Percentiles rank a stretch among this genome's conserved stretches.
Conservation (phyloP, 2,329 filamentous ascomycete species). For the Phyllosticta capitalensis region DNA sequence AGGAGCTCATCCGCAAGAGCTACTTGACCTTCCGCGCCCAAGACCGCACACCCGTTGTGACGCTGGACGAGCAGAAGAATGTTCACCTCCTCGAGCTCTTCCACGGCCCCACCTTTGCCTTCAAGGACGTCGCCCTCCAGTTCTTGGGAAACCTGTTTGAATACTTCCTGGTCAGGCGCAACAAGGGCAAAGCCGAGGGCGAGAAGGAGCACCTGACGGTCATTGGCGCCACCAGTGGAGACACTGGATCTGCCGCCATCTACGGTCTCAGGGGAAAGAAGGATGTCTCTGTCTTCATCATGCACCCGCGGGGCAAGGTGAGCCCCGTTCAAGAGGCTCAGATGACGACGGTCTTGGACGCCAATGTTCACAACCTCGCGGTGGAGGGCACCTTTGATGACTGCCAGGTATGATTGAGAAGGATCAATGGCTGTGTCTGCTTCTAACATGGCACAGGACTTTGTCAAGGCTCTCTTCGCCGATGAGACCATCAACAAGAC, state of each 20-base stretch:
- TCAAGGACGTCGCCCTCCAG: slow-evolving; percentile 86
- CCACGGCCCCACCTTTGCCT: slow-evolving; percentile 90
- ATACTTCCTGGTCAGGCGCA: slow-evolving; percentile 70
- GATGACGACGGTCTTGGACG: slow-evolving; percentile 89
- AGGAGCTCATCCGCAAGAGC: slow-evolving; percentile 70
- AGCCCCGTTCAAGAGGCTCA: slow-evolving; percentile 90
- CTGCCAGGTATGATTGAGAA: slow-evolving; percentile 56
- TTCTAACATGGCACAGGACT: slow-evolving; percentile 49
- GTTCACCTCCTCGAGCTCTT: slow-evolving; percentile 88
- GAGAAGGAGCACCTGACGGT: slow-evolving; percentile 42
- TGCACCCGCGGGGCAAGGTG: slow-evolving; percentile 84
- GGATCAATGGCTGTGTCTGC: not conserved
- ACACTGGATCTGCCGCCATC: slow-evolving; percentile 87
- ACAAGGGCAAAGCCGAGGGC: slow-evolving; percentile 58
- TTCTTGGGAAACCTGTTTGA: slow-evolving; percentile 95
- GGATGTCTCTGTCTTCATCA: slow-evolving; percentile 92
- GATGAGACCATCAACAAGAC: slow-evolving; percentile 75
- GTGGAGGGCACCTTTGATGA: slow-evolving; percentile 92
- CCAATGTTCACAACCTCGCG: slow-evolving; percentile 85
- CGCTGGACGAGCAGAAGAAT: slow-evolving; percentile 61
- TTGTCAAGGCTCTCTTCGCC: slow-evolving; percentile 85
- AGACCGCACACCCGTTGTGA: slow-evolving; percentile 68
- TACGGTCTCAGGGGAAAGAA: slow-evolving; percentile 93
- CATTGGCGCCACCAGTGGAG: slow-evolving; percentile 33
- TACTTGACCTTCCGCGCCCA: slow-evolving; percentile 81